phyloP scores from a whole-genome alignment of 306 rosid genomes.

The Prinsepia uniflora region DNA sequence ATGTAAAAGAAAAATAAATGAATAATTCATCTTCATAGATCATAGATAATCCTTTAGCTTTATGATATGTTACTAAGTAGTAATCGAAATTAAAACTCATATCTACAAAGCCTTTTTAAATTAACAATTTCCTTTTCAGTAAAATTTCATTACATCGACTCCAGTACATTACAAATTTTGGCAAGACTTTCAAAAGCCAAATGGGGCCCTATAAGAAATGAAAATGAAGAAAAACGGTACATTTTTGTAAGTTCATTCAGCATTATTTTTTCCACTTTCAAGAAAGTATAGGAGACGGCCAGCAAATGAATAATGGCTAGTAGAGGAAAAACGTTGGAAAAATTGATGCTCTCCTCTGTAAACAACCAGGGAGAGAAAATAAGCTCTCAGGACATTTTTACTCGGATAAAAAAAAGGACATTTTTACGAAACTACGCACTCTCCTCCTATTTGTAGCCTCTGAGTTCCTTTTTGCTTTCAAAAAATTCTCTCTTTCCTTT shows the following conservation, averaged over 20 bases:
- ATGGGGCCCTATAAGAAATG: slow-evolving; percentile 26
- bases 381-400: slow-evolving; percentile 25
- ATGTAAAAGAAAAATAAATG: background rate
- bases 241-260: slow-evolving; percentile 9
- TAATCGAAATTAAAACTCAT: too few relatives aligned
- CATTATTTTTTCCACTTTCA: slow-evolving; percentile 9
- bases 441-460: slow-evolving; percentile 30
- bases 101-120: background rate
- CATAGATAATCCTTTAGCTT: too few relatives aligned
- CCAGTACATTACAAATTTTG: slow-evolving; percentile 24
- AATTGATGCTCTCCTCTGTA: background rate
- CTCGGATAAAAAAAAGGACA: too few relatives aligned
- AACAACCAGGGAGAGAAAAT: slow-evolving; percentile 27
- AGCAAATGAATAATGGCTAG: slow-evolving; percentile 29
- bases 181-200: slow-evolving; percentile 21
- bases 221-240: slow-evolving; percentile 13
- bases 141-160: slow-evolving; percentile 17
- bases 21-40: background rate
- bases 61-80: too few relatives aligned
- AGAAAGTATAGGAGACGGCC: slow-evolving; percentile 25
- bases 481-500: slow-evolving; percentile 10
- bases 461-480: slow-evolving; percentile 19
- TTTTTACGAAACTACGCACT: slow-evolving; percentile 17
- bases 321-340: background rate
- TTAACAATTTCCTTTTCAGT: background rate